These are phyloP conservation scores for Calendula officinalis DNA, from an alignment of 129 eudicot genomes.

Conservation along the genomic window DNA sequence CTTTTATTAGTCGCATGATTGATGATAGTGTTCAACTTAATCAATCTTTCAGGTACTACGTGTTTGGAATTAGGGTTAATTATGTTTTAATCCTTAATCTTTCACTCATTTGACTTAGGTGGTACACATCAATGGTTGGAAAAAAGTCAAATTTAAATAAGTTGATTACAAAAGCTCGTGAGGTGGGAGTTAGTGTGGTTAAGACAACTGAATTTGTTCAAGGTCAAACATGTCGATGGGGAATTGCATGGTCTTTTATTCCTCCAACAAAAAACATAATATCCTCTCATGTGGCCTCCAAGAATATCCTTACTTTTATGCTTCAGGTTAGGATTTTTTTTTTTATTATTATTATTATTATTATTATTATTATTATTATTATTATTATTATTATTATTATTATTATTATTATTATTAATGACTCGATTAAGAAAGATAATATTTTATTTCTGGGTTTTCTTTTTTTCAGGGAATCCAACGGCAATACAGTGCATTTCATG, in stretches of 20 bases:
- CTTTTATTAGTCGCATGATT: slow-evolving; percentile 76
- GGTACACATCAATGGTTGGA: slow-evolving; percentile 98
- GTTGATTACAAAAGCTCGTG: slow-evolving; percentile 60
- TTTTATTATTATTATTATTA: neutral
- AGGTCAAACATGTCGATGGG: slow-evolving; percentile 96
- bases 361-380: neutral
- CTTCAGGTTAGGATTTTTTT: slow-evolving; percentile 56
- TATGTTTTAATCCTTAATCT: neutral
- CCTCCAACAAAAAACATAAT: slow-evolving; percentile 59
- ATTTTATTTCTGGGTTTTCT: no score
- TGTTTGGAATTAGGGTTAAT: neutral
- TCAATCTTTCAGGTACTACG: slow-evolving; percentile 60
- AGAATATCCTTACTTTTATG: slow-evolving; percentile 61
- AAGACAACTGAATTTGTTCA: slow-evolving; percentile 97
- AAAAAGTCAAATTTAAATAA: slow-evolving; percentile 70
- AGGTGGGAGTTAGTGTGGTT: slow-evolving; percentile 71
- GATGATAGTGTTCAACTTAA: slow-evolving; percentile 68
- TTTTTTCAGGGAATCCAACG: slow-evolving; percentile 81
- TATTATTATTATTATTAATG: no score
- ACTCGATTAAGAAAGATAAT: no score
- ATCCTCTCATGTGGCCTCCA: slow-evolving; percentile 40
- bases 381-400: neutral
- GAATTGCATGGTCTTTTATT: slow-evolving; percentile 95
- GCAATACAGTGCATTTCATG: slow-evolving; percentile 63
- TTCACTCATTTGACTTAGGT: slow-evolving; percentile 36